phyloP scores from a whole-genome alignment of 2,329 filamentous ascomycete species.

The Alternaria postmessia region DNA sequence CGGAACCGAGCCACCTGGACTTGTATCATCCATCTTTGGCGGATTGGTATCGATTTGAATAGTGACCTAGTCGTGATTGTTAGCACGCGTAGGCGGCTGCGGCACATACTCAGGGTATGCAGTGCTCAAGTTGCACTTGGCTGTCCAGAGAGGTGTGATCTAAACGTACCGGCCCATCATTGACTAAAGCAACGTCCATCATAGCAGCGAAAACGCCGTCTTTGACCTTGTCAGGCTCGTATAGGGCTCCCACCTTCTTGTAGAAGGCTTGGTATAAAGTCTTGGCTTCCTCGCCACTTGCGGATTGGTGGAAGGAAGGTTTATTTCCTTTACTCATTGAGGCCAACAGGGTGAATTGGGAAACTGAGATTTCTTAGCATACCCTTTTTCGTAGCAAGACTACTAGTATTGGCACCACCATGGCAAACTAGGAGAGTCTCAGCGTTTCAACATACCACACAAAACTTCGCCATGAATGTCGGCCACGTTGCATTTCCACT shows the following conservation, averaged over 20 bases:
- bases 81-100: not conserved
- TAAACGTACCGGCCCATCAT: slow-evolving; percentile 78
- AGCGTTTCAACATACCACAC: slow-evolving; percentile 71
- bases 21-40: slow-evolving; percentile 48
- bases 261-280: slow-evolving; percentile 86
- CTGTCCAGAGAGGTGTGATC: slow-evolving; percentile 65
- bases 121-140: slow-evolving; percentile 58
- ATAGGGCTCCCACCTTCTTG: slow-evolving; percentile 74
- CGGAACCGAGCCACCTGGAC: slow-evolving; percentile 18
- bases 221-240: slow-evolving; percentile 79
- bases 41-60: slow-evolving; percentile 59
- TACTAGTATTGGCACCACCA: not conserved
- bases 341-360: slow-evolving; percentile 93
- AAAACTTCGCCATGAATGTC: slow-evolving; percentile 92
- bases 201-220: slow-evolving; percentile 98
- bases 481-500: slow-evolving; percentile 91
- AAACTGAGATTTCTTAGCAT: slow-evolving; percentile 67
- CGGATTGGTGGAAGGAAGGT: slow-evolving; percentile 91
- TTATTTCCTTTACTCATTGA: slow-evolving; percentile 96
- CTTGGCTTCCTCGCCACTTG: slow-evolving; percentile 78
- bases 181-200: slow-evolving; percentile 96
- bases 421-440: not conserved
- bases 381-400: not conserved
- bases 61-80: slow-evolving; percentile 52
- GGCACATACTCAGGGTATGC: not conserved